phyloP scores from a whole-genome alignment of 2,329 filamentous ascomycete species.

The Fusarium verticillioides region DNA sequence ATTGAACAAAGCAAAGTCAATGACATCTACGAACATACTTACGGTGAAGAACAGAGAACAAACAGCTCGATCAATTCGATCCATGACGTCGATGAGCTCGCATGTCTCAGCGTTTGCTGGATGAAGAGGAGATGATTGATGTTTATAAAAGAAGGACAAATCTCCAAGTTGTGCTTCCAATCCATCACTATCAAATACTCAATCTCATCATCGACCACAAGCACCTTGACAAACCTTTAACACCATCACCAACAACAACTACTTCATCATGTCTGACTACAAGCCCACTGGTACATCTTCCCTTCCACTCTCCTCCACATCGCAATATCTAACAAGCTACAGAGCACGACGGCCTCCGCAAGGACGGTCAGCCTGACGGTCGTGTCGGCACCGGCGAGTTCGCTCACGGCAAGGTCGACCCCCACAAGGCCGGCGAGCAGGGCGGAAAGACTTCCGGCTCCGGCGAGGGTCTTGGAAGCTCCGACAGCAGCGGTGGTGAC shows the following conservation, averaged over 20 bases:
- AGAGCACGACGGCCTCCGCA: slow-evolving; percentile 41
- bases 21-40: slow-evolving; percentile 8
- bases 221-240: background rate
- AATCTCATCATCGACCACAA: background rate
- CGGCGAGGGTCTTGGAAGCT: slow-evolving; percentile 2
- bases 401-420: slow-evolving; percentile 40
- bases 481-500: slow-evolving; percentile 7
- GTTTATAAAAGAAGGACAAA: background rate
- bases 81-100: slow-evolving; percentile 15
- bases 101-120: background rate
- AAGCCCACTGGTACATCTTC: slow-evolving; percentile 25
- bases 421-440: slow-evolving; percentile 28
- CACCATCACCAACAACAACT: background rate
- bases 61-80: background rate
- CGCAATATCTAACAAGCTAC: background rate
- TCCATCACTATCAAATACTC: background rate
- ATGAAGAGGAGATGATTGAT: background rate
- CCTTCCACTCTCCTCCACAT: rapidly evolving
- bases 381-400: slow-evolving; percentile 41
- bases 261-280: slow-evolving; percentile 26
- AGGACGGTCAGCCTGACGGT: slow-evolving; percentile 36
- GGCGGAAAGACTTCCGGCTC: slow-evolving; percentile 32
- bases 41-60: background rate
- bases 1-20: slow-evolving; percentile 20
- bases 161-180: background rate